Percentiles rank a stretch among this genome's conserved stretches.
Evolutionary conservation across 495 filamentous ascomycete genomes (phyloP).

Genomic region (Aspergillus taichungensis): DNA sequence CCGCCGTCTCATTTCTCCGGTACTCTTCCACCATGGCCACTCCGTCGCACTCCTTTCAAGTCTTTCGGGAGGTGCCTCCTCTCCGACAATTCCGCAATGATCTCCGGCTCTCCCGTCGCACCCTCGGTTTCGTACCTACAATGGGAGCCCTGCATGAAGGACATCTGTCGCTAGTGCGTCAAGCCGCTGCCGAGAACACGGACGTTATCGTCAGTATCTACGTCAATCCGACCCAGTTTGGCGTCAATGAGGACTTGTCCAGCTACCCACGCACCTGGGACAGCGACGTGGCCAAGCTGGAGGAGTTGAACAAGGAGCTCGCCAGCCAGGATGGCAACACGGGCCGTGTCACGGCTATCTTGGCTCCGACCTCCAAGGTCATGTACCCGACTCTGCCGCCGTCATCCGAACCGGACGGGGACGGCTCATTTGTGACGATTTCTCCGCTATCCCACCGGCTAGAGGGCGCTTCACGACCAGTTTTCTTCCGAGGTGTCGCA

Average conservation of each 20-base stretch:
- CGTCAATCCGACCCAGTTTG: constrained; percentile 96
- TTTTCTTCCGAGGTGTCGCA: constrained; percentile 93
- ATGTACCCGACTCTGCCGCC: constrained; percentile 88
- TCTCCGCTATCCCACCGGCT: constrained; percentile 72
- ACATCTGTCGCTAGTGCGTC: constrained; percentile 78
- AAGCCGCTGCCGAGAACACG: constrained; percentile 75
- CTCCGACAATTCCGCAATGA: constrained; percentile 65
- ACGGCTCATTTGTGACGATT: constrained; percentile 89
- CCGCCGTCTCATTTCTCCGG: constrained; percentile 20
- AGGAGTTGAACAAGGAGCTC: constrained; percentile 62
- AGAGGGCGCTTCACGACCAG: constrained; percentile 80
- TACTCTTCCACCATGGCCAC: constrained; percentile 17
- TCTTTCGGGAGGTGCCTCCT: constrained; percentile 63
- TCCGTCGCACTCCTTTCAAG: constrained; percentile 42
- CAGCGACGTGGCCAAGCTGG: constrained; percentile 56
- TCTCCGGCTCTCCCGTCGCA: constrained; percentile 57
- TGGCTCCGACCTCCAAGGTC: constrained; percentile 68
- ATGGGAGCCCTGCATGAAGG: constrained; percentile 95
- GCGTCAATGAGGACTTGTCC: constrained; percentile 74
- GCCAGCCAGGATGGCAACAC: constrained; percentile 36
- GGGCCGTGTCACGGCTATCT: constrained; percentile 72
- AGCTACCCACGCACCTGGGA: constrained; percentile 91
- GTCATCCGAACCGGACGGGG: constrained; percentile 62
- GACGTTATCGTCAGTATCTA: constrained; percentile 84
- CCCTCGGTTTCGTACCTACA: constrained; percentile 84